Conservation (phyloP, 176 grass and related monocot species). For the Guadua angustifolia region DNA sequence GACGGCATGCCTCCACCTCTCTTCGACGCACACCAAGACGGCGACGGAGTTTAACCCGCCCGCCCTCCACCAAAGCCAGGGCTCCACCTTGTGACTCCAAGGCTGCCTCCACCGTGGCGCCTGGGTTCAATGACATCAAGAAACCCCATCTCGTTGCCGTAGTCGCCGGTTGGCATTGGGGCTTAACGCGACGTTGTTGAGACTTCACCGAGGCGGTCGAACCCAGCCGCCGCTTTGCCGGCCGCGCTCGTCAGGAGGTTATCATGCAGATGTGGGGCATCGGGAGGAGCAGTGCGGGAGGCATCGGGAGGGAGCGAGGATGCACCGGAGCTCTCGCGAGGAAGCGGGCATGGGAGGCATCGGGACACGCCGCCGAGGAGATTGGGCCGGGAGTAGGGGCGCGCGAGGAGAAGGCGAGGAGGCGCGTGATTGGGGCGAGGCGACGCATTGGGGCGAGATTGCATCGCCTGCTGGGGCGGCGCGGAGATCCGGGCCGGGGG, state of each 20-base stretch:
- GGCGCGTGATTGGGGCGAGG: too few species aligned
- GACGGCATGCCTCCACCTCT: constrained; percentile 93
- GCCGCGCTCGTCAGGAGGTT: constrained; percentile 59
- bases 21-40: constrained; percentile 48
- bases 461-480: too few species aligned
- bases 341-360: too few species aligned
- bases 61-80: constrained; percentile 44
- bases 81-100: constrained; percentile 79
- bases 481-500: too few species aligned
- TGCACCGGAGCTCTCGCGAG: too few species aligned
- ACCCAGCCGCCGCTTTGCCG: constrained; percentile 35
- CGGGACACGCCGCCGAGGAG: too few species aligned
- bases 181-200: constrained; percentile 46
- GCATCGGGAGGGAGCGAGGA: too few species aligned
- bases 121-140: constrained; percentile 46
- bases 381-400: too few species aligned
- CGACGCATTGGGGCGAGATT: too few species aligned
- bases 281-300: too few species aligned
- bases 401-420: too few species aligned
- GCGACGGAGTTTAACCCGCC: constrained; percentile 36
- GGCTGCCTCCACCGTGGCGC: constrained; percentile 36
- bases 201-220: constrained; percentile 80
- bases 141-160: constrained; percentile 62
- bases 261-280: too few species aligned
- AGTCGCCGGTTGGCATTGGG: constrained; percentile 18